Conservation (phyloP, 495 filamentous ascomycete species). For the Aspergillus carlsbadensis region DNA sequence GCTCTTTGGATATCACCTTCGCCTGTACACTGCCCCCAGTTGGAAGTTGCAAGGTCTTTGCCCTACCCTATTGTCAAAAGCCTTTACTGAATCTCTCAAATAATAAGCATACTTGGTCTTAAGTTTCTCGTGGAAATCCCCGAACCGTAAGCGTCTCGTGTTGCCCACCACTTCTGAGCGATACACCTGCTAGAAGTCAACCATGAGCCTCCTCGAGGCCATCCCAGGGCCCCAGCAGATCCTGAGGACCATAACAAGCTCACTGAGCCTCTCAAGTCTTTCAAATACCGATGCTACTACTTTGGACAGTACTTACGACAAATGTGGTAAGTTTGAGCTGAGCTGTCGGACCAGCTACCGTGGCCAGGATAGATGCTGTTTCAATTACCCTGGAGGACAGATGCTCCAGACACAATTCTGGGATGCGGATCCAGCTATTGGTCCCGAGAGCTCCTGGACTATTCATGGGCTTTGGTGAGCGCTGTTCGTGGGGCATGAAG, state of each 20-base stretch:
- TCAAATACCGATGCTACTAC: conserved; percentile 11
- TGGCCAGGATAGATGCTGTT: conserved; percentile 71
- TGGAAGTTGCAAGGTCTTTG: too few species aligned
- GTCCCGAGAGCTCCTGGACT: conserved; percentile 77
- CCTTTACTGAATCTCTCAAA: too few species aligned
- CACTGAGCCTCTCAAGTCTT: conserved; percentile 32
- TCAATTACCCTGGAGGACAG: conserved; percentile 76
- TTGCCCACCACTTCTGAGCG: not conserved
- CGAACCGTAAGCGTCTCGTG: not conserved
- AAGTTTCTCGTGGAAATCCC: not conserved
- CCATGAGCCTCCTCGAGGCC: conserved; percentile 19
- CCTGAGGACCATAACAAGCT: conserved; percentile 36
- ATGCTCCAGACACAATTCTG: conserved; percentile 86
- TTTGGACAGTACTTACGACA: conserved; percentile 14
- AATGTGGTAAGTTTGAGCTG: conserved; percentile 52
- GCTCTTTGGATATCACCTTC: too few species aligned
- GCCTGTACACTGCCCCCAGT: too few species aligned
- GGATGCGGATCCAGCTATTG: conserved; percentile 70
- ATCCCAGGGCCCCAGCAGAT: conserved; percentile 44
- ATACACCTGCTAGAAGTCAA: not conserved
- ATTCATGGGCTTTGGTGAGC: conserved; percentile 79
- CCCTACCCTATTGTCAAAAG: too few species aligned
- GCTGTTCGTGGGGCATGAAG: not conserved
- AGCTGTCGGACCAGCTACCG: conserved; percentile 58
- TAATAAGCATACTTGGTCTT: not conserved